Conservation (phyloP, 768 basidiomycete species). For the Termitomyces sp. region DNA sequence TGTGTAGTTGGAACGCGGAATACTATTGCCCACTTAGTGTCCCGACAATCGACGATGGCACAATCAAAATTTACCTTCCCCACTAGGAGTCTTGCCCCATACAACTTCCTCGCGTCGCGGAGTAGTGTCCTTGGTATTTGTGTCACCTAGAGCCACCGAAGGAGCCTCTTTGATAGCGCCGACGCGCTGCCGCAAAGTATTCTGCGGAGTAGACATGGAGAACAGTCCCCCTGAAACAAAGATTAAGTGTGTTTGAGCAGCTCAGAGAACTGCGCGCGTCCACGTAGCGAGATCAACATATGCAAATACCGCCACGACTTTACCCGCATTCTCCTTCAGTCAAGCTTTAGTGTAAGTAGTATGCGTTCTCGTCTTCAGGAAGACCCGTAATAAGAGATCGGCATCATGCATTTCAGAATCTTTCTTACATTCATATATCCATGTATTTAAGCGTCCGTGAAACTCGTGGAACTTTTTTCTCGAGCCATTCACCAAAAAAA, state of each 20-base stretch:
- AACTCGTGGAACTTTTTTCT: not conserved
- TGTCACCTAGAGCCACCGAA: slow-evolving; percentile 1
- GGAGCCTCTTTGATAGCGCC: slow-evolving; percentile 6
- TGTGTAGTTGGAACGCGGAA: slow-evolving; percentile 92
- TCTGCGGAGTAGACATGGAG: slow-evolving; percentile 18
- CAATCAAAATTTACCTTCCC: slow-evolving; percentile 50
- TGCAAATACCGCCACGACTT: slow-evolving; percentile 10
- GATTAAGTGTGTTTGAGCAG: not conserved
- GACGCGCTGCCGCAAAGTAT: slow-evolving; percentile 29
- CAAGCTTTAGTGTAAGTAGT: no score
- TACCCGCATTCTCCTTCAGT: not conserved
- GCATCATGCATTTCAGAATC: not conserved
- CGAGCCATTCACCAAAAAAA: not conserved
- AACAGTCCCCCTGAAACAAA: not conserved
- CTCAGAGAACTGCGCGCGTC: not conserved
- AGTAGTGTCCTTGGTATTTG: slow-evolving; percentile 7
- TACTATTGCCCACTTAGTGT: slow-evolving; percentile 38
- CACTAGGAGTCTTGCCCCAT: slow-evolving; percentile 83
- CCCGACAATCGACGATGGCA: slow-evolving; percentile 5
- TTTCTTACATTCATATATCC: no score
- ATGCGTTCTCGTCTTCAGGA: no score
- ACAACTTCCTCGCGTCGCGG: slow-evolving; percentile 52
- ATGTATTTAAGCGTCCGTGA: not conserved
- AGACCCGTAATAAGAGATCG: no score
- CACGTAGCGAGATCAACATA: slow-evolving; percentile 13